phyloP scores from a whole-genome alignment of 1,139 yeast species.

The Zygosaccharomyces pseudobailii region DNA sequence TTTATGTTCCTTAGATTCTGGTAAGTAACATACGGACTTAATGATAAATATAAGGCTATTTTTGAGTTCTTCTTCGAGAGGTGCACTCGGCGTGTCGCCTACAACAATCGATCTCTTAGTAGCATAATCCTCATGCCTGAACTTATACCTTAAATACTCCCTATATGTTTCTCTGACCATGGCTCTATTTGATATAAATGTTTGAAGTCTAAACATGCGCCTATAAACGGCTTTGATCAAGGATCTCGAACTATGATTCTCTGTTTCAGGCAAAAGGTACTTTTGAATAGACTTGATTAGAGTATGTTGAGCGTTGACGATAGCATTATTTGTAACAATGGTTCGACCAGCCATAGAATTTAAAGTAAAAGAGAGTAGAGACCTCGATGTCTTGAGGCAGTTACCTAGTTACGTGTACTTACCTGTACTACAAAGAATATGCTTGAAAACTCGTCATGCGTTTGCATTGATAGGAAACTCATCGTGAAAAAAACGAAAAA shows the following conservation, averaged over 20 bases:
- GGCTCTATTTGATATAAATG: conserved; percentile 25
- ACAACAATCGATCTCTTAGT: conserved; percentile 16
- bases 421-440: too few species aligned
- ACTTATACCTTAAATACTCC: conserved; percentile 29
- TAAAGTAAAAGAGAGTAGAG: too few species aligned
- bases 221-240: conserved; percentile 21
- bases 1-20: conserved; percentile 8
- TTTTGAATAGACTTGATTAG: conserved; percentile 15
- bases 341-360: conserved; percentile 10
- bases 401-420: too few species aligned
- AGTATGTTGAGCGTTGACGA: conserved; percentile 17
- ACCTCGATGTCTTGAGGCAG: too few species aligned
- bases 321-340: conserved; percentile 21
- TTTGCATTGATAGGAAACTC: neutral
- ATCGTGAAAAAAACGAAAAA: too few species aligned
- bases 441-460: too few species aligned
- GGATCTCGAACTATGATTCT: conserved; percentile 2
- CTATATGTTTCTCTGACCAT: conserved; percentile 26
- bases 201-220: conserved; percentile 25
- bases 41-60: conserved; percentile 23
- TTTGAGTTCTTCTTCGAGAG: conserved; percentile 8
- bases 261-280: conserved; percentile 13
- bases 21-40: conserved; percentile 19
- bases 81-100: neutral
- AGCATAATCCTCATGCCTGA: conserved; percentile 24